Evolutionary conservation across 352 stramenopile genomes (phyloP), one percentile per base, ranked within the genome.

Genomic region (Phytopythium litorale): DNA sequence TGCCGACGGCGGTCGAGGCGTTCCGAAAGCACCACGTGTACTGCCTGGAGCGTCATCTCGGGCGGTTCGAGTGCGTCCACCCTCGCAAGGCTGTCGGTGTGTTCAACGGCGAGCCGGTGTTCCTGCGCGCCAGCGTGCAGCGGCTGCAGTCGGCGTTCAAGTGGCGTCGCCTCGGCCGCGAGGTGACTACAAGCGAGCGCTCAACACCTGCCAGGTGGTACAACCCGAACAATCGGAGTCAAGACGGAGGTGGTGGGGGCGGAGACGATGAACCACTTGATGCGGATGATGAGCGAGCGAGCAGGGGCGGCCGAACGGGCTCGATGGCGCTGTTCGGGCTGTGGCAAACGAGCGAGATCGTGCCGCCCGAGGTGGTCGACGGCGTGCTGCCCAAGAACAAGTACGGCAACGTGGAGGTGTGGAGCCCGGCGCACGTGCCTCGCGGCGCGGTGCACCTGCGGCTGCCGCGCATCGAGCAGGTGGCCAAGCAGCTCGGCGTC

Each of bases 361-460:
- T 82, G 18, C 59, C 79, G 37, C 70, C 78, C 1, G 46, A 66
- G 0, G 63, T 96, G 12, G 70, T 89, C 9, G 67, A 94, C 42
- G 81, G 79, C n/a, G 50, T 60, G 7, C 67, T 96, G 1, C 88
- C 87, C 3, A 94, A 92, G 70, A 96, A 94, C 70, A 67, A 84
- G 67, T 94, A 91, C 62, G 87, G 88, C 19, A 96, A 96, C 67
- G 79, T 94, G 51, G 88, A 96, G 57, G 62, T 96, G 48, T 96
- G 87, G 87, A 96, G 84, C 62, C 56, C 73, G 3, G 79, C 73
- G 0, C 81, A 92, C 68, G 59, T 93, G 2, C 87, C 88, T 8
- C 56, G 52, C 13, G 78, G 74, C 8, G 78, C 71, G 8, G 71
- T 88, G 23, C 88, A 96, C 35, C 56, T 96, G 30, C 73, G 68